These are phyloP conservation scores for Dichomitus squalens DNA, from an alignment of 1,284 basidiomycete genomes.

Conservation along the genomic window DNA sequence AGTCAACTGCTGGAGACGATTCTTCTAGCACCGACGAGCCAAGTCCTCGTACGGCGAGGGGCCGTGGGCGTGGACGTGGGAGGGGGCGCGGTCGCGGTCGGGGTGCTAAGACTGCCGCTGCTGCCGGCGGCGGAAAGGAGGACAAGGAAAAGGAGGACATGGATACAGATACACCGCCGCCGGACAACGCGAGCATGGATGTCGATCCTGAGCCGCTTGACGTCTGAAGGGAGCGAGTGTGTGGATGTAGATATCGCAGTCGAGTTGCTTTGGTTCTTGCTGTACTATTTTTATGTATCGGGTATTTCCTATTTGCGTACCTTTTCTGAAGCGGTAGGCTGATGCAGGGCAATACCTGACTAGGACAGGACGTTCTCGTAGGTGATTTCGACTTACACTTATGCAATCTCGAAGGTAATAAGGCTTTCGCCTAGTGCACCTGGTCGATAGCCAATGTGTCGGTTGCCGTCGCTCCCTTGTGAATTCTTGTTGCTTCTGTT, in stretches of 20 bases:
- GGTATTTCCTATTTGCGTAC: neutral
- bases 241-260: neutral
- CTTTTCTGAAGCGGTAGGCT: neutral
- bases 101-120: constrained; percentile 18
- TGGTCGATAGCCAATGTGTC: neutral
- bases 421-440: neutral
- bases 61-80: constrained; percentile 25
- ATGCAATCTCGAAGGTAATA: neutral
- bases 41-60: constrained; percentile 17
- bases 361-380: neutral
- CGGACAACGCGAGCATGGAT: constrained; percentile 23
- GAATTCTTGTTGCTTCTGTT: neutral
- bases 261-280: neutral
- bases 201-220: constrained; percentile 18
- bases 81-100: constrained; percentile 24
- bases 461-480: neutral
- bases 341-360: neutral
- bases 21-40: constrained; percentile 24
- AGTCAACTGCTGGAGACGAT: constrained; percentile 17
- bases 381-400: neutral
- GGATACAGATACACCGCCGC: constrained; percentile 23
- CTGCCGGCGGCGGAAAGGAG: constrained; percentile 15
- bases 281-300: neutral
- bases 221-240: neutral
- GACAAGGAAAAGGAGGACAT: constrained; percentile 11